Conservation (phyloP, 305 asterid species). For the Vinca major region DNA sequence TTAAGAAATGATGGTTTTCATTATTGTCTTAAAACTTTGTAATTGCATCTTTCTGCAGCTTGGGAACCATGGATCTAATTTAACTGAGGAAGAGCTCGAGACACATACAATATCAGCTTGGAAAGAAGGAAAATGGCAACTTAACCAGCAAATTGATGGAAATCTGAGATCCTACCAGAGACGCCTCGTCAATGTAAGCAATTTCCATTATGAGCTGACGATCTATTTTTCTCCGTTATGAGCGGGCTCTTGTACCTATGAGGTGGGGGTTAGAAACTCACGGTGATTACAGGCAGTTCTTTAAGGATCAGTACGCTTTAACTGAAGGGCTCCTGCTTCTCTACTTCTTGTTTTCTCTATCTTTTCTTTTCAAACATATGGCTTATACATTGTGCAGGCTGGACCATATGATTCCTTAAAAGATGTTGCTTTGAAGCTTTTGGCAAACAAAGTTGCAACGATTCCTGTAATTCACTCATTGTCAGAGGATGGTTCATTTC, state of each 20-base stretch:
- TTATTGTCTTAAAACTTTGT: background rate
- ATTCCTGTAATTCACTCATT: conserved; percentile 55
- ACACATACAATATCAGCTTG: conserved; percentile 38
- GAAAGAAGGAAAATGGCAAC: conserved; percentile 52
- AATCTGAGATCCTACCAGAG: conserved; percentile 32
- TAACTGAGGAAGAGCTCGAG: conserved; percentile 42
- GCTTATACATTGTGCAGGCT: conserved; percentile 31
- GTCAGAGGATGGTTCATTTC: conserved; percentile 49
- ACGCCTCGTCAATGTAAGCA: conserved; percentile 44
- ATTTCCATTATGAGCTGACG: conserved; percentile 2
- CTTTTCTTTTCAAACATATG: conserved; percentile 1
- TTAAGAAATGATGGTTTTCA: background rate
- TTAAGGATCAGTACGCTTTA: background rate
- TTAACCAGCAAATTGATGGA: conserved; percentile 37
- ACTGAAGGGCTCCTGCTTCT: conserved; percentile 1
- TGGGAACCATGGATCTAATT: conserved; percentile 59
- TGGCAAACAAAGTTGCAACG: conserved; percentile 50
- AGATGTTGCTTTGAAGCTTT: conserved; percentile 50
- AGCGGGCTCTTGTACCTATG: background rate
- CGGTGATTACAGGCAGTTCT: background rate
- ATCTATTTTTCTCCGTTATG: conserved; percentile 2
- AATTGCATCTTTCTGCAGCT: conserved; percentile 34
- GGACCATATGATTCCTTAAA: conserved; percentile 56
- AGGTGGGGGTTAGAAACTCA: background rate
- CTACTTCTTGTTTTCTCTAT: conserved; percentile 9